A percentile compares a stretch with the other conserved stretches of the same genome.
Evolutionary conservation across 331 rosid genomes (phyloP).

Genomic region (Arachis monticola): DNA sequence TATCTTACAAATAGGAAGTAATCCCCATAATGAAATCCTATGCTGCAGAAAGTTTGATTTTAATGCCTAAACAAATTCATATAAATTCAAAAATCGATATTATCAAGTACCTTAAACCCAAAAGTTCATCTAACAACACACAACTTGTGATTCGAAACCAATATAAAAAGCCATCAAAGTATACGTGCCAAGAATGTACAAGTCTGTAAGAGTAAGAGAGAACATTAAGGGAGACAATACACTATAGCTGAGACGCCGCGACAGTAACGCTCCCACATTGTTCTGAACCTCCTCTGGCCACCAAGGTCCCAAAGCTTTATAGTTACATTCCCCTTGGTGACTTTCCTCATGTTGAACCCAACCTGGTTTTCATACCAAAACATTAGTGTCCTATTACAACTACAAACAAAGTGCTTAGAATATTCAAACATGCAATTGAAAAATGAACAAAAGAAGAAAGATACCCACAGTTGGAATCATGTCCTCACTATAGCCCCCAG

Average conservation of each 20-base stretch:
- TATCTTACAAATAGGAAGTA: background rate
- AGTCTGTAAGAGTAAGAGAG: constrained; percentile 3
- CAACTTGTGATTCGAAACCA: constrained; percentile 3
- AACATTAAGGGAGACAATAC: constrained; percentile 52
- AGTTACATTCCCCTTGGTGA: constrained; percentile 84
- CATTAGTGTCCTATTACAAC: constrained; percentile 10
- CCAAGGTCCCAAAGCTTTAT: constrained; percentile 99
- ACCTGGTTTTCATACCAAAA: constrained; percentile 51
- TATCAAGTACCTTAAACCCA: background rate
- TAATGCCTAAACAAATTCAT: background rate
- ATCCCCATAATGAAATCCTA: background rate
- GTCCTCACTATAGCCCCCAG: constrained; percentile 92
- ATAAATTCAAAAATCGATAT: constrained; percentile 2
- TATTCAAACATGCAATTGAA: background rate
- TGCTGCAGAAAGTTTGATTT: constrained; percentile 1
- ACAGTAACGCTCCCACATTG: constrained; percentile 98
- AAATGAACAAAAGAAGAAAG: constrained; percentile 21
- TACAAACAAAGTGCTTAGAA: background rate
- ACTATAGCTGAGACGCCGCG: constrained; percentile 94
- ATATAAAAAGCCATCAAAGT: background rate
- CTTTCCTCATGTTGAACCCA: constrained; percentile 92
- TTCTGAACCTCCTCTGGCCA: constrained; percentile 88
- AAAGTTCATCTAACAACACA: background rate
- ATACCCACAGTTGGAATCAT: constrained; percentile 96
- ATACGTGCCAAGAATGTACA: background rate